Base-by-base conservation (phyloP, 2,329 filamentous ascomycete species). In the Exophiala bonariae region DNA sequence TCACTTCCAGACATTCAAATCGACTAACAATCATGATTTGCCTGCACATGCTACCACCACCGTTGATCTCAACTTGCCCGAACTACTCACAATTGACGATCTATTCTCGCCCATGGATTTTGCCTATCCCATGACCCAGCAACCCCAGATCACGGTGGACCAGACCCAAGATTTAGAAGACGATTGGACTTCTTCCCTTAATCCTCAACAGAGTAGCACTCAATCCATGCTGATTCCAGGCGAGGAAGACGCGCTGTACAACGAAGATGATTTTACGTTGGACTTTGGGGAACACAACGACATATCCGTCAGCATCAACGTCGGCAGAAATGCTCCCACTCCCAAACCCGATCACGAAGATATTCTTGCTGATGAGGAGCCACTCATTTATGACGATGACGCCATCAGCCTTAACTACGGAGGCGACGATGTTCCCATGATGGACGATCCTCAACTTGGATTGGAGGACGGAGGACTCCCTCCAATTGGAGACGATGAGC, bases 11-110 rank as follows among this genome's bases (percentile, higher is more conserved):
- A 92, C 93, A 33, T 99, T 97, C 73, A 87, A 91, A 50, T 89
- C 92, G 16, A 88, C 83, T 38, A 92, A 92, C 57, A 96, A 96
- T 71, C 95, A 97, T 65, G 93, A 99, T 69, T 80, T 97, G 60
- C 89, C 91, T n/a, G 80, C 83, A 41, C 89, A 87, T 61, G 77
- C 92, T 13, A 85, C 89, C 61, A 86, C 88, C 22, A 86, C 91
- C 39, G 89, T 91, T 65, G 86, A 89, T 20, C 80, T 97, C 55
- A 87, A 92, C 62, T 79, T 99, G 44, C 90, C 91, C 5, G 93
- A 99, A 72, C 85, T 86, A 44, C 87, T 99, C 58, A 97, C 93
- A 9, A 90, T 95, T 54, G 87, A 93, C 51, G 93, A 99, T 64
- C 78, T 96, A 18, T 88, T 95, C 23, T 87, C 93, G 55, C 90